A percentile compares a stretch with the other conserved stretches of the same genome.
These are phyloP conservation scores for Pyrenula aspistea DNA, from an alignment of 495 filamentous ascomycete genomes.

Conservation along the genomic window DNA sequence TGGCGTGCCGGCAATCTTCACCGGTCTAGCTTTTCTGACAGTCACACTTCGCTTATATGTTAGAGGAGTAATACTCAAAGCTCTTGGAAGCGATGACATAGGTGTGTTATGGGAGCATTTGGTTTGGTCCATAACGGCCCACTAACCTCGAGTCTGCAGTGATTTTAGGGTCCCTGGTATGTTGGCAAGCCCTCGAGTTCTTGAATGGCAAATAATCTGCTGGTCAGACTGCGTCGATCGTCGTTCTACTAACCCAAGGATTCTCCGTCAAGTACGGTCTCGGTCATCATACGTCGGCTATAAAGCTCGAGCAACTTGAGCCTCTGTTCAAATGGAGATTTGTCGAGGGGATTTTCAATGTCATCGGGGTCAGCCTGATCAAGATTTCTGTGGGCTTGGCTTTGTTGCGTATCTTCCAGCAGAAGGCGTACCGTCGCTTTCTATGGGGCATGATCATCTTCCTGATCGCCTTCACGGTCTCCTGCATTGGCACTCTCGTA, in stretches of 20 bases:
- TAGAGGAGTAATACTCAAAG: neutral
- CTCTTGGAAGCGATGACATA: neutral
- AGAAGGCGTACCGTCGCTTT: constrained; percentile 19
- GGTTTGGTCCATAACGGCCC: no score
- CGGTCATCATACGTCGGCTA: constrained; percentile 22
- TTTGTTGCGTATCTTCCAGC: constrained; percentile 25
- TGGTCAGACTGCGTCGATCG: constrained; percentile 15
- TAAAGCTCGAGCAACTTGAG: constrained; percentile 10
- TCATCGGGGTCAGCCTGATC: constrained; percentile 26
- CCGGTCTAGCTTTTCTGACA: neutral
- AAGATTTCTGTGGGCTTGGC: constrained; percentile 36
- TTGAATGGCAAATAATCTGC: neutral
- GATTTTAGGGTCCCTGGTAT: neutral
- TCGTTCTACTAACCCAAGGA: constrained; percentile 16
- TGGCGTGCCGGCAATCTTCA: neutral
- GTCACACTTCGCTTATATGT: neutral
- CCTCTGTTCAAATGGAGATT: constrained; percentile 31
- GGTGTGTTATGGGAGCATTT: no score
- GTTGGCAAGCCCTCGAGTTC: neutral
- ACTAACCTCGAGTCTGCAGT: no score
- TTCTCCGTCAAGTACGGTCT: constrained; percentile 26
- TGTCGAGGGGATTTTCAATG: constrained; percentile 25
- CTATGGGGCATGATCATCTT: constrained; percentile 15
- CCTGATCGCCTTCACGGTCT: neutral
- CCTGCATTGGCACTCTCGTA: constrained; percentile 8